Conservation (phyloP, 139 green algal species). For the Chlorella ohadii region DNA sequence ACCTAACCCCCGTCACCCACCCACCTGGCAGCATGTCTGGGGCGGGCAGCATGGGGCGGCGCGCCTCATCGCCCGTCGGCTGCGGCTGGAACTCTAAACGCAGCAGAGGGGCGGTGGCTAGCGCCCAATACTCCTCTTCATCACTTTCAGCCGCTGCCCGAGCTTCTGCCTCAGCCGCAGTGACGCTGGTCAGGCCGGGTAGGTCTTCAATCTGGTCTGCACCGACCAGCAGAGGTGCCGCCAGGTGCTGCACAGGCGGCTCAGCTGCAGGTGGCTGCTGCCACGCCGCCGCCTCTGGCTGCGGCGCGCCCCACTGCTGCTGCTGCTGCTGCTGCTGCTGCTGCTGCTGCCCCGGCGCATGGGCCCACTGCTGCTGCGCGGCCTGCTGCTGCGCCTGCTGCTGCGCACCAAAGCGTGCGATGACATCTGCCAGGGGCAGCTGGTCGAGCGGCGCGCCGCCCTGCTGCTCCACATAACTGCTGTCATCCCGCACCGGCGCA, state of each 20-base stretch:
- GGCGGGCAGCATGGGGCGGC: neutral
- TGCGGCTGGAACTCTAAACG: conserved; percentile 6
- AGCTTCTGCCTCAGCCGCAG: neutral
- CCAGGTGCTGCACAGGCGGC: neutral
- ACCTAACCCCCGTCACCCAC: neutral
- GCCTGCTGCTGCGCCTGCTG: neutral
- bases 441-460: too few relatives aligned
- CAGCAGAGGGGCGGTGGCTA: conserved; percentile 13
- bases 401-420: neutral
- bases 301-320: too few relatives aligned
- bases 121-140: conserved; percentile 3
- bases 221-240: too few relatives aligned
- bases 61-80: neutral
- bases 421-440: too few relatives aligned
- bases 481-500: too few relatives aligned
- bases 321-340: neutral
- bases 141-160: conserved; percentile 17
- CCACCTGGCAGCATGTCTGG: conserved; percentile 18
- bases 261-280: too few relatives aligned
- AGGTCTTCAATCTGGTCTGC: neutral
- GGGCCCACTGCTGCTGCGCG: neutral
- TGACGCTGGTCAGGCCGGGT: neutral
- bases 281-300: too few relatives aligned
- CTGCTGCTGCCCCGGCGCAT: neutral
- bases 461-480: too few relatives aligned